A percentile compares a stretch with the other conserved stretches of the same genome.
phyloP scores from a whole-genome alignment of 2,329 filamentous ascomycete species.

The Ceratocystis huliohia region DNA sequence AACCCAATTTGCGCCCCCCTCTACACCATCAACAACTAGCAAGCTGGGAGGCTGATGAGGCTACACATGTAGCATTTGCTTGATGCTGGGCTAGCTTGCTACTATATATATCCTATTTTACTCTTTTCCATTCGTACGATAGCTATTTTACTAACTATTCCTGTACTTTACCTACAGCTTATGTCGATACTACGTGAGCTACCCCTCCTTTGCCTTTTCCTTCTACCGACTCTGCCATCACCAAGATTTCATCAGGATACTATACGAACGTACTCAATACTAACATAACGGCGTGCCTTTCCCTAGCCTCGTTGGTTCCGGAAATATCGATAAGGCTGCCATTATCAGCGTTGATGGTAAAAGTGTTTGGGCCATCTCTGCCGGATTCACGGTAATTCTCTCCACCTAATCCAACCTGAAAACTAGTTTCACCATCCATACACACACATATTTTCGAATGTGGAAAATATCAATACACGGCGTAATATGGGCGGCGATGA shows the following conservation, averaged over 20 bases:
- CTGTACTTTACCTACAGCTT: slow-evolving; percentile 30
- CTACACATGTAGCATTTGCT: background rate
- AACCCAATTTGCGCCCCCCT: background rate
- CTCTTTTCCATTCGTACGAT: background rate
- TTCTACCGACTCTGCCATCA: background rate
- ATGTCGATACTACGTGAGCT: slow-evolving; percentile 40
- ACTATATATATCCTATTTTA: background rate
- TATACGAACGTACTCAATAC: slow-evolving; percentile 15
- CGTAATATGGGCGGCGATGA: background rate
- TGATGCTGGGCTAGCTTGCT: background rate
- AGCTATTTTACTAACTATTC: slow-evolving; percentile 24
- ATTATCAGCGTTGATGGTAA: slow-evolving; percentile 73
- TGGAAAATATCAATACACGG: no score
- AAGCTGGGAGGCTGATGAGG: background rate
- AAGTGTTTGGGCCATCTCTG: slow-evolving; percentile 61
- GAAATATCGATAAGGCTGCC: slow-evolving; percentile 70
- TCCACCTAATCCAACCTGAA: background rate
- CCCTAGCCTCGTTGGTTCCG: slow-evolving; percentile 62
- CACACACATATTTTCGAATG: background rate
- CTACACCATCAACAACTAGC: background rate
- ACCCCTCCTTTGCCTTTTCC: slow-evolving; percentile 12
- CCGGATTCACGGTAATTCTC: slow-evolving; percentile 57
- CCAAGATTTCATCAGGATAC: background rate
- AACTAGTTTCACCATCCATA: background rate
- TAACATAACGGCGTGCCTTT: slow-evolving; percentile 2